These are phyloP conservation scores for Penicillium sp. DNA, from an alignment of 2,329 filamentous ascomycete genomes.

Conservation along the genomic window DNA sequence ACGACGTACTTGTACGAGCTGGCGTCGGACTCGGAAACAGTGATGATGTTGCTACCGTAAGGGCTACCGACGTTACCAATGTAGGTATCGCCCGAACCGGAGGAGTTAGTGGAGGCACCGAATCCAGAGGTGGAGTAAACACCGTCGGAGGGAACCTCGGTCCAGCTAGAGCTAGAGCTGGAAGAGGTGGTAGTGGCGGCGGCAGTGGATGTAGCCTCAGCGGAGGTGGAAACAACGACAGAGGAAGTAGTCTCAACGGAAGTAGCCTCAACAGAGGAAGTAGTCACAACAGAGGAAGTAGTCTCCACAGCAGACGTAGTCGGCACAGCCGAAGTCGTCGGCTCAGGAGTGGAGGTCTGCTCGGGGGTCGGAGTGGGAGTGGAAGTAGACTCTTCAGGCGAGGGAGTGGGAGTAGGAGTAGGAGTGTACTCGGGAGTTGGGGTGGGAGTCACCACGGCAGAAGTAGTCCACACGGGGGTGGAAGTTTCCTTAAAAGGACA, in stretches of 20 bases:
- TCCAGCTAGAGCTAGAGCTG: slow-evolving; percentile 19
- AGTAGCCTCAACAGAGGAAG: neutral
- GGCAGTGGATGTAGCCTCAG: slow-evolving; percentile 4
- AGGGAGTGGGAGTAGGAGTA: neutral
- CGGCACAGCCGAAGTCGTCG: neutral
- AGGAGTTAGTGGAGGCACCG: slow-evolving; percentile 27
- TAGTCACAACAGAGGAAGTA: neutral
- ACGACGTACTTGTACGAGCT: slow-evolving; percentile 38
- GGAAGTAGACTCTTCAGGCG: neutral
- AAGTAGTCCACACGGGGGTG: neutral
- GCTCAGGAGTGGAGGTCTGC: slow-evolving; percentile 2
- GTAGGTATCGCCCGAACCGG: slow-evolving; percentile 31
- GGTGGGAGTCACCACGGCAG: neutral
- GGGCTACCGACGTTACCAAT: slow-evolving; percentile 40
- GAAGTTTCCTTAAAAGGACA: slow-evolving; percentile 10
- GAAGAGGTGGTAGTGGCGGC: slow-evolving; percentile 14
- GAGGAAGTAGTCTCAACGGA: neutral
- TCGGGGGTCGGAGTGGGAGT: neutral
- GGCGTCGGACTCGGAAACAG: slow-evolving; percentile 32
- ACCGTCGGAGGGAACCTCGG: slow-evolving; percentile 19
- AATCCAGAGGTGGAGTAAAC: slow-evolving; percentile 34
- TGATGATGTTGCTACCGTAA: slow-evolving; percentile 43
- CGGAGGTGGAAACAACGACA: no score
- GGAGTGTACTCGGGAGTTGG: slow-evolving; percentile 2
- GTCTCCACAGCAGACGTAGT: neutral